Evolutionary conservation across 2,329 filamentous ascomycete species (phyloP).

Genomic region (Penicillium sp.): DNA sequence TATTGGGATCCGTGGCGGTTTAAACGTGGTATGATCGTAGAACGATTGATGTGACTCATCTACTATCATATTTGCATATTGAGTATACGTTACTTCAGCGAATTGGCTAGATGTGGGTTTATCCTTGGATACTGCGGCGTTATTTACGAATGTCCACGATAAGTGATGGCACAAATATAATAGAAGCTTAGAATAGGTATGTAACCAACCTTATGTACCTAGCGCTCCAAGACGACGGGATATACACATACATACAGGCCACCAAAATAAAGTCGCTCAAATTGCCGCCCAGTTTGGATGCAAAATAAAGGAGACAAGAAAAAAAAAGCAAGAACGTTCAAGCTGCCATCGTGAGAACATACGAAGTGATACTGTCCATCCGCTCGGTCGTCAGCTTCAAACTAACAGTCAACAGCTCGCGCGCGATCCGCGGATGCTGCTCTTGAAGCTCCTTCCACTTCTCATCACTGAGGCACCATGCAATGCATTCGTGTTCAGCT

Average conservation of each 20-base stretch:
- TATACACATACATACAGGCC: background rate
- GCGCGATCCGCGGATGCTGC: constrained; percentile 72
- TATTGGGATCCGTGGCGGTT: background rate
- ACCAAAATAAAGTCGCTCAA: constrained; percentile 4
- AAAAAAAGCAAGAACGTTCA: constrained; percentile 12
- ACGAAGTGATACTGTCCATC: constrained; percentile 69
- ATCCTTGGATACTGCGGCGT: no score
- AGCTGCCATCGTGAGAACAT: constrained; percentile 35
- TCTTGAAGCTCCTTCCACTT: constrained; percentile 72
- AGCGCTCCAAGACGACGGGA: background rate
- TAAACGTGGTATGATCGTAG: no score
- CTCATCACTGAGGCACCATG: constrained; percentile 74
- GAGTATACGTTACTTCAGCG: no score
- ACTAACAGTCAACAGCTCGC: constrained; percentile 81
- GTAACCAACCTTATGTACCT: background rate
- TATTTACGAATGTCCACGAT: background rate
- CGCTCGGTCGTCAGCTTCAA: constrained; percentile 92
- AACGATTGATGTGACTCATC: no score
- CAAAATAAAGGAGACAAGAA: background rate
- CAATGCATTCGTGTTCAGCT: constrained; percentile 76
- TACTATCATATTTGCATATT: no score
- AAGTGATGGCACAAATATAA: background rate
- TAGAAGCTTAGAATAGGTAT: background rate
- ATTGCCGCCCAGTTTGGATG: constrained; percentile 1
- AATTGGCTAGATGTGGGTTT: no score